Base-by-base conservation (phyloP, 306 rosid genomes). In the Hippophae gyantsensis region DNA sequence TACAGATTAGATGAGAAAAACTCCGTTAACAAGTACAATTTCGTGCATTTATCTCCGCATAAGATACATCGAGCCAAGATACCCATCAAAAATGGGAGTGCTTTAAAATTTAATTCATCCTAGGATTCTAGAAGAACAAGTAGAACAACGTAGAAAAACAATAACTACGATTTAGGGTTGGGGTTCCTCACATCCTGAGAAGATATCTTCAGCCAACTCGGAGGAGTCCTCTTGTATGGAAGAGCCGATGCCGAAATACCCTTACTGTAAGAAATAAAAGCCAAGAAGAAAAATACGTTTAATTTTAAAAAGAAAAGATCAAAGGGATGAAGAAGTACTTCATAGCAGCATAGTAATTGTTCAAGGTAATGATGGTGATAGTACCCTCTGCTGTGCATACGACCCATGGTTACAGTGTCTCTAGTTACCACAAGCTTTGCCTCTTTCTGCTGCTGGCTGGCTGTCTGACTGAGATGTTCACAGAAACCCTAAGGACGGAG, bases 361-460 rank as follows among this genome's bases (percentile, higher is more conserved):
- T 18, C 14, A 26, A 6, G 13, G 54, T 40, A 66, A 56, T 48
- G 12, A 38, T 56, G 43, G 11, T 6, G 41, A 11, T 3, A 73
- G 53, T 70, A 89, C 95, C 97, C 97, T 58, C 80, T 54, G 69
- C 93, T 84, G 73, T 87, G 95, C 95, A 87, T 87, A 32, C 95
- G 81, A 32, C 95, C 95, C 95, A 87, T 87, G 72, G 63, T 75
- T 71, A 52, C 4, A 32, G 38, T 54, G 46, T 57, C 68, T 59
- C 32, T 50, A 6, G 38, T 25, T 43, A 42, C 45, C 45, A 3
- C 14, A 6, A 5, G 56, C 52, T 47, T 46, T 41, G 43, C 53
- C 64, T 18, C 48, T 32, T 43, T 59, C 63, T 27, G 54, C 70
- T 10, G 56, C 55, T 32, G 43, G 23, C 23, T 18, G 23, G 23